Evolutionary conservation across 2,329 filamentous ascomycete species (phyloP).

Genomic region (Sarocladium oryzae): DNA sequence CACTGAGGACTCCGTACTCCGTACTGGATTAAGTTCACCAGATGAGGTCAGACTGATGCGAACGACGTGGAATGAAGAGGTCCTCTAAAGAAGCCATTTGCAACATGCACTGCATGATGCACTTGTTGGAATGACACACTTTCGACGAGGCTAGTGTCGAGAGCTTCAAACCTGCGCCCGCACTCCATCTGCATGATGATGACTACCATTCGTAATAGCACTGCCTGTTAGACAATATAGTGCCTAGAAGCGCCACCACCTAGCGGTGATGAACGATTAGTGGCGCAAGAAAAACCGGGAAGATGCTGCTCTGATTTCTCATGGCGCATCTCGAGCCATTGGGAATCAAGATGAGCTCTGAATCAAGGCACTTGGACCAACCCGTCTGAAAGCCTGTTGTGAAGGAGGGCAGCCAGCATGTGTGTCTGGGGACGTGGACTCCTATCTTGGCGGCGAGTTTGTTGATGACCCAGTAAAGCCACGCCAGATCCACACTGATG

Average conservation of each 20-base stretch:
- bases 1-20: not conserved
- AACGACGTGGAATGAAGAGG: not conserved
- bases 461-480: too few relatives aligned
- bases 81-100: too few relatives aligned
- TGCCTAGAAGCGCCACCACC: too few relatives aligned
- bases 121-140: not conserved
- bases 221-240: too few relatives aligned
- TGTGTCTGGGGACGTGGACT: not conserved
- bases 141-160: not conserved
- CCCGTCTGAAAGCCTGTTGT: not conserved
- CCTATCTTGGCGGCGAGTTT: too few relatives aligned
- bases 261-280: too few relatives aligned
- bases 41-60: slow-evolving; percentile 2
- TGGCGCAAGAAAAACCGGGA: not conserved
- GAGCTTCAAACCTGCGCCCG: too few relatives aligned
- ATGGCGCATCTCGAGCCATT: not conserved
- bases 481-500: too few relatives aligned
- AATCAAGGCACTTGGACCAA: not conserved
- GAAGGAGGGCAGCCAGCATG: not conserved
- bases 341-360: not conserved
- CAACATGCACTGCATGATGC: too few relatives aligned
- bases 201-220: too few relatives aligned
- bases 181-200: too few relatives aligned
- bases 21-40: too few relatives aligned
- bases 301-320: not conserved